phyloP scores from a whole-genome alignment of 139 green algal genomes.

The Micromonas pusilla region DNA sequence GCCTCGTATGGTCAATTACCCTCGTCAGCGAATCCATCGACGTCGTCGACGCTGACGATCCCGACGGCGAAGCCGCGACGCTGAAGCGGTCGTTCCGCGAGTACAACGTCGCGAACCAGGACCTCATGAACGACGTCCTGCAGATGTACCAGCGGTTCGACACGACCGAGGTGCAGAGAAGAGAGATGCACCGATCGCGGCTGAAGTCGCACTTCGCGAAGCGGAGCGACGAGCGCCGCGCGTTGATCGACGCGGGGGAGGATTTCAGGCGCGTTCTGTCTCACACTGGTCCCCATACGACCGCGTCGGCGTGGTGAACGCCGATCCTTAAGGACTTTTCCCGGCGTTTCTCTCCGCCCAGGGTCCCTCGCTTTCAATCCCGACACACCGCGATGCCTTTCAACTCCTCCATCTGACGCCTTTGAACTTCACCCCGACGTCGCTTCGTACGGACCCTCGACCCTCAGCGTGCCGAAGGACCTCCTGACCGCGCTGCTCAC shows the following conservation, averaged over 20 bases:
- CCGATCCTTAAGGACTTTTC: too few relatives aligned
- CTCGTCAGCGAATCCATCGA: not conserved
- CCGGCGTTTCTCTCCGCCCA: too few relatives aligned
- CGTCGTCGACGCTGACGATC: not conserved
- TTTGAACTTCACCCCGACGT: too few relatives aligned
- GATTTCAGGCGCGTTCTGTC: too few relatives aligned
- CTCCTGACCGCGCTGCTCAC: not conserved
- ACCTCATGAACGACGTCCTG: not conserved
- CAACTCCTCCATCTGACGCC: too few relatives aligned
- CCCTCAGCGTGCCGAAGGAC: not conserved
- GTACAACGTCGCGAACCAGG: not conserved
- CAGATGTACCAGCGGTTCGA: not conserved
- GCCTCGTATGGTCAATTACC: too few relatives aligned
- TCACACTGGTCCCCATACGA: too few relatives aligned
- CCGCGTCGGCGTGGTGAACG: too few relatives aligned
- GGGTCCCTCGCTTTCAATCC: too few relatives aligned
- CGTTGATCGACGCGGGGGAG: not conserved
- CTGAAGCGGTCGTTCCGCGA: not conserved
- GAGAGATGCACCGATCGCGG: not conserved
- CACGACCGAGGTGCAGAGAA: not conserved
- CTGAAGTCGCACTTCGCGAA: not conserved
- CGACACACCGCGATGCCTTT: too few relatives aligned
- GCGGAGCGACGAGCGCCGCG: not conserved
- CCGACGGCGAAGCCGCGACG: not conserved
- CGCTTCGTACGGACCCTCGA: too few relatives aligned